These are phyloP conservation scores for Helicostylum pulchrum DNA, from an alignment of 192 early-diverging fungal genomes.

Conservation along the genomic window DNA sequence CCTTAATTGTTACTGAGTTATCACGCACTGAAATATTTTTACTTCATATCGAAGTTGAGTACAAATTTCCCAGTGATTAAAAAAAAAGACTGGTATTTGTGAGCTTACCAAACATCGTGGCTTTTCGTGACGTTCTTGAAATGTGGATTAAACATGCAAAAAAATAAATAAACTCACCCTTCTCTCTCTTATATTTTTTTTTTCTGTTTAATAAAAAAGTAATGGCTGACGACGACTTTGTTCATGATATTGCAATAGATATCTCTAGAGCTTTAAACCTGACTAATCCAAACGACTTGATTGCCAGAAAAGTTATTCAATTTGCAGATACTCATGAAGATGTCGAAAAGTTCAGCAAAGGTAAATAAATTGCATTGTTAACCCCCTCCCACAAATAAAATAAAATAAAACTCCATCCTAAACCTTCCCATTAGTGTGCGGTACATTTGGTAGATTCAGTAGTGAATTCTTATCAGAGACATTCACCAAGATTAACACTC, in stretches of 20 bases:
- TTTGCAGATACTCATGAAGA: constrained; percentile 46
- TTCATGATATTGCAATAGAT: constrained; percentile 51
- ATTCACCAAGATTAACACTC: constrained; percentile 41
- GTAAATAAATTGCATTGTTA: constrained; percentile 14
- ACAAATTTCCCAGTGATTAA: too few relatives aligned
- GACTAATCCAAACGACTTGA: constrained; percentile 50
- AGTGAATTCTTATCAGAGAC: constrained; percentile 45
- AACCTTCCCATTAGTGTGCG: constrained; percentile 36
- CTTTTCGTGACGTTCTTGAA: too few relatives aligned
- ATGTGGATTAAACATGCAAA: too few relatives aligned
- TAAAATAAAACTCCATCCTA: background rate
- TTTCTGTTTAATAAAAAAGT: background rate
- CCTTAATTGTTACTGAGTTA: too few relatives aligned
- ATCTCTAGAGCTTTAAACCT: constrained; percentile 55
- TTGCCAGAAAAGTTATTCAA: constrained; percentile 54
- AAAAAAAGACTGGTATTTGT: too few relatives aligned
- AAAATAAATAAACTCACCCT: background rate
- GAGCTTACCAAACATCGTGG: too few relatives aligned
- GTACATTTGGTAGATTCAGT: constrained; percentile 53
- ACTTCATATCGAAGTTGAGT: too few relatives aligned
- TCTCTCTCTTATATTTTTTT: background rate
- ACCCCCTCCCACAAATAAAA: background rate
- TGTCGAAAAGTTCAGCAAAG: constrained; percentile 44
- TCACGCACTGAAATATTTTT: too few relatives aligned
- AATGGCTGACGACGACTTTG: constrained; percentile 23